phyloP scores from a whole-genome alignment of 1,284 basidiomycete species.

The Apiotrichum sp. region DNA sequence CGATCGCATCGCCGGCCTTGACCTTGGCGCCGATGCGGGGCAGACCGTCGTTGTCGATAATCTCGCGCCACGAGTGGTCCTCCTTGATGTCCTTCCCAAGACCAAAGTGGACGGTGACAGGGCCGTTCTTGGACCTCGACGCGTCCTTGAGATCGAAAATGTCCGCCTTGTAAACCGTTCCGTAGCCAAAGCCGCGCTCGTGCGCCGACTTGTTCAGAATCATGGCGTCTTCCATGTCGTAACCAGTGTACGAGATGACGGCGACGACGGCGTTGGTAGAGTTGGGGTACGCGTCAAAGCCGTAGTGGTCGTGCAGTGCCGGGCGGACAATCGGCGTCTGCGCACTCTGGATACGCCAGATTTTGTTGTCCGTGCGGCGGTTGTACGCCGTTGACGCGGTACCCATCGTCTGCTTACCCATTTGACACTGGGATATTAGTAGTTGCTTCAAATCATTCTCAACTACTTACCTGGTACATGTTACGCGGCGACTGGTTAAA shows the following conservation, averaged over 20 bases:
- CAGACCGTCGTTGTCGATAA: slow-evolving; percentile 78
- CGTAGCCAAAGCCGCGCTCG: slow-evolving; percentile 95
- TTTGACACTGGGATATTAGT: slow-evolving; percentile 55
- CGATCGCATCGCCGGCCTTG: slow-evolving; percentile 66
- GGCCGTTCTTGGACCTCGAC: slow-evolving; percentile 58
- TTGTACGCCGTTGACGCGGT: slow-evolving; percentile 87
- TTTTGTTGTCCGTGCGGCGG: slow-evolving; percentile 96
- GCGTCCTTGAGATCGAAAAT: slow-evolving; percentile 84
- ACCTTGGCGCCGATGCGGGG: slow-evolving; percentile 71
- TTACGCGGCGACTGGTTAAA: slow-evolving; percentile 75
- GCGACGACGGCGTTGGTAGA: slow-evolving; percentile 98
- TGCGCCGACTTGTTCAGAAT: slow-evolving; percentile 98
- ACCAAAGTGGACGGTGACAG: slow-evolving; percentile 72
- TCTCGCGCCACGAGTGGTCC: slow-evolving; percentile 56
- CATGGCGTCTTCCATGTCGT: slow-evolving; percentile 99
- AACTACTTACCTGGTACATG: slow-evolving; percentile 60
- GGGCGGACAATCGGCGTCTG: slow-evolving; percentile 96
- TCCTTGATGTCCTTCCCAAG: slow-evolving; percentile 68
- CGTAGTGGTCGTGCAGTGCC: slow-evolving; percentile 86
- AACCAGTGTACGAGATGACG: slow-evolving; percentile 99
- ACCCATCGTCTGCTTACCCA: slow-evolving; percentile 99
- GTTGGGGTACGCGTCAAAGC: slow-evolving; percentile 97
- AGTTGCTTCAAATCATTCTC: background rate
- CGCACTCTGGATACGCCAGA: slow-evolving; percentile 91
- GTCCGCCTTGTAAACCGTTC: slow-evolving; percentile 93